Base-by-base conservation (phyloP, 164 flowering plant genomes). In the Vitis riparia region DNA sequence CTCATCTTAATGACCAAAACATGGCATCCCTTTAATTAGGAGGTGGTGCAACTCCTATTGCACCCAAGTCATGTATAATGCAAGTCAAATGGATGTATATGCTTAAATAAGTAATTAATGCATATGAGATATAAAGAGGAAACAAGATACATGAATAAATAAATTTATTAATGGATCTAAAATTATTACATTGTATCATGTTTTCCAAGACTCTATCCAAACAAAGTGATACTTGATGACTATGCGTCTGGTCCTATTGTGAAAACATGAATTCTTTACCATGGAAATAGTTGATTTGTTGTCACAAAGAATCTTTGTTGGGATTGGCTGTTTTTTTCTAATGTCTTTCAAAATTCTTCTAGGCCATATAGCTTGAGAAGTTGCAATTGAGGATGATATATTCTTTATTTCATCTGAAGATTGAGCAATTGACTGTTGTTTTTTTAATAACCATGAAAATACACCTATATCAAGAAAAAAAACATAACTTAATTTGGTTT, bases 361-460 rank as follows among this genome's bases (percentile, higher is more conserved):
- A 1, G 69, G 53, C 73, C 76, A 76, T 11, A 72, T 53, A 4
- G 55, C 76, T 68, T 72, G 72, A 55, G 27, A 12, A 6, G 61
- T 53, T 0, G 53, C 32, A 7, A 1, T 30, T 0, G 63, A 10
- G 1, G 71, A 65, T 55, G 68, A 49, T 0, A 70, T 76, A 56
- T 1, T 57, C 76, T 62, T 71, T 62, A 2, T 67, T 44, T 9
- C 44, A 37, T 3, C 8, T 37, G 52, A 29, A 5, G 75, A 73
- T 56, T 17, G 62, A 1, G 75, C 71, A 8, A 73, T 66, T 1
- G 47, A 14, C 0, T 32, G 0, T 64, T 77, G 65, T 23, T 73
- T 73, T 19, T 69, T 66, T 16, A 55, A 73, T 3, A 9, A 3
- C 77, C 67, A 73, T 29, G 77, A 73, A 32, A 69, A 52, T 3